Evolutionary conservation across 768 basidiomycete species (phyloP), one percentile per base, ranked within the genome.

Genomic region (Tylopilus sp.): DNA sequence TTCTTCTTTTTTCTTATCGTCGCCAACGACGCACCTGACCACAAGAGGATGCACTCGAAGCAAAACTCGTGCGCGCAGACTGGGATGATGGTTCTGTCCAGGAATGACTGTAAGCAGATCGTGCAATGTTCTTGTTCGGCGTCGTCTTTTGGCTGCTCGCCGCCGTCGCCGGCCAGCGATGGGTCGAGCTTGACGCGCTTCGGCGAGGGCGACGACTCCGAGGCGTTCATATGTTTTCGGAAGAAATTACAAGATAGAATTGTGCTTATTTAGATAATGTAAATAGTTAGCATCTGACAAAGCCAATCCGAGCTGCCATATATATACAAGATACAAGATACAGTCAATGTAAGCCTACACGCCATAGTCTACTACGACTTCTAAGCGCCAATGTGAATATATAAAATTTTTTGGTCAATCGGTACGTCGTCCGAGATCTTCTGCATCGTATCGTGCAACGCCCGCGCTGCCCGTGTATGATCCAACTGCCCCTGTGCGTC

Each of bases 41-140:
- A 95, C 1, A 93, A 70, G 42, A 87, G 72, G 21, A 97, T 76
- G 66, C 94, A 98, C 50, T 91, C 88, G 57, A 95, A 95, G 62
- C 94, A 98, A 63, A 95, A 95, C 62, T 90, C 88, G 73, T 98
- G 94, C 2, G 90, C 88, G 68, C 94, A 97, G 8, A 75, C 77
- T 1, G 92, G 90, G 22, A 95, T 74, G 35, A 95, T 78, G 0
- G 93, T 88, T 40, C 88, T 75, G 71, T 97, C 91, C 13, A 77
- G 73, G 46, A 94, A 73, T 11, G 72, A 53, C 60, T 95, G 90
- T 21, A 98, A 73, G 61, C 94, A 98, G 30, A 98, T 95, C 52
- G 86, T 83, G 63, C 94, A 98, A 58, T 83, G 75, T 21, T 77
- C 60, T 18, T 62, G 51, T 5, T 53, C 48, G 23, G 11, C 20